These are phyloP conservation scores for Clarkia xantiana DNA, from an alignment of 345 rosid genomes.

Conservation along the genomic window DNA sequence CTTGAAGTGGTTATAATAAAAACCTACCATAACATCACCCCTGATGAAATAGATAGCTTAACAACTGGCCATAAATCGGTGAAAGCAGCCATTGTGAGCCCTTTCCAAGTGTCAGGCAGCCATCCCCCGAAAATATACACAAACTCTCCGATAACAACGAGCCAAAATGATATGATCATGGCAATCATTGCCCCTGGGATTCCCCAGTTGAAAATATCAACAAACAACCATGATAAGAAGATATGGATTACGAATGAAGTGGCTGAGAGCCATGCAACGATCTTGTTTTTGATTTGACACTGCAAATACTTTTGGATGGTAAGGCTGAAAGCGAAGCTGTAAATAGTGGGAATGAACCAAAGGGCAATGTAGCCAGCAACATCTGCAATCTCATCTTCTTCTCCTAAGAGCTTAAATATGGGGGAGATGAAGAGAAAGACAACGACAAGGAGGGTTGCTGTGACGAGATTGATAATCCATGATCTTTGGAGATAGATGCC, in stretches of 20 bases:
- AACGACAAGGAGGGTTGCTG: constrained; percentile 25
- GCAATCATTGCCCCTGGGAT: constrained; percentile 38
- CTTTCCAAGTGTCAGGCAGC: constrained; percentile 14
- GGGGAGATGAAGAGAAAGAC: constrained; percentile 25
- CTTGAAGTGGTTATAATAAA: too few relatives aligned
- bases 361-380: constrained; percentile 24
- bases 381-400: constrained; percentile 23
- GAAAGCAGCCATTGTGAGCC: constrained; percentile 12
- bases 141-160: constrained; percentile 26
- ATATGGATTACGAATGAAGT: constrained; percentile 17
- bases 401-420: constrained; percentile 28
- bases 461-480: constrained; percentile 25
- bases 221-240: constrained; percentile 28
- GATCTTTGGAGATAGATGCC: constrained; percentile 46
- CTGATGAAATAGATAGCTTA: constrained; percentile 29
- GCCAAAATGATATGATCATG: constrained; percentile 32
- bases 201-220: constrained; percentile 22
- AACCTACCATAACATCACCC: constrained; percentile 17
- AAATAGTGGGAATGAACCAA: constrained; percentile 42
- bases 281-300: constrained; percentile 35
- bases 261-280: constrained; percentile 27
- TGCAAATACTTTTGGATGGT: constrained; percentile 46
- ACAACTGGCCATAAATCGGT: constrained; percentile 26
- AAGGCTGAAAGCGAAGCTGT: constrained; percentile 20
- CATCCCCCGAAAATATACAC: constrained; percentile 17